Evolutionary conservation across 2,329 filamentous ascomycete species (phyloP).

Genomic region (Ilyonectria robusta): DNA sequence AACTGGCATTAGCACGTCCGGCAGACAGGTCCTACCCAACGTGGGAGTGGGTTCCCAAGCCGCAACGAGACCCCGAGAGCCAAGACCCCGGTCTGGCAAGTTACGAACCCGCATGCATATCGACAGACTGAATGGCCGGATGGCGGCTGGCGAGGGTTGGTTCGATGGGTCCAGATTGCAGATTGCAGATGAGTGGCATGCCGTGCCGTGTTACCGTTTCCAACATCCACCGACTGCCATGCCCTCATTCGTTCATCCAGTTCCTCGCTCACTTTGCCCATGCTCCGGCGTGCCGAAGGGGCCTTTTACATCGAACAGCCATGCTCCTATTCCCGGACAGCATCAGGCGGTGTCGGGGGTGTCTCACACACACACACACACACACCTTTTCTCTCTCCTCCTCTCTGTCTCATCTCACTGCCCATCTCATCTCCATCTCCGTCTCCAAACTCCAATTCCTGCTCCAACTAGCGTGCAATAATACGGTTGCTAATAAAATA

Average conservation of each 20-base stretch:
- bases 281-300: not conserved
- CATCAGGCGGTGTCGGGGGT: conserved; percentile 7
- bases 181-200: conserved; percentile 22
- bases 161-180: conserved; percentile 3
- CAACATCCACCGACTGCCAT: conserved; percentile 2
- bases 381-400: not conserved
- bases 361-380: conserved; percentile 10
- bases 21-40: not conserved
- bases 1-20: not conserved
- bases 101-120: conserved; percentile 1
- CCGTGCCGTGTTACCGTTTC: conserved; percentile 25
- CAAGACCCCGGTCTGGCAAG: not conserved
- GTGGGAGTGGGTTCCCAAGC: conserved; percentile 2
- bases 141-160: not conserved
- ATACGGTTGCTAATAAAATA: not conserved
- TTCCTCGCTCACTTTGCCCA: not conserved
- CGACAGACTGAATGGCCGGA: not conserved
- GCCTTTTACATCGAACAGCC: not conserved
- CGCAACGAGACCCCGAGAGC: not conserved
- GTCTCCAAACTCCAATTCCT: not conserved
- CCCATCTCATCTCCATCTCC: not conserved
- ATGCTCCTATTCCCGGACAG: not conserved
- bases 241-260: not conserved
- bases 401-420: not conserved
- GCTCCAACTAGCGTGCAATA: not conserved